Base-by-base conservation (phyloP, 2,329 filamentous ascomycete genomes). In the Penicillium sp. region DNA sequence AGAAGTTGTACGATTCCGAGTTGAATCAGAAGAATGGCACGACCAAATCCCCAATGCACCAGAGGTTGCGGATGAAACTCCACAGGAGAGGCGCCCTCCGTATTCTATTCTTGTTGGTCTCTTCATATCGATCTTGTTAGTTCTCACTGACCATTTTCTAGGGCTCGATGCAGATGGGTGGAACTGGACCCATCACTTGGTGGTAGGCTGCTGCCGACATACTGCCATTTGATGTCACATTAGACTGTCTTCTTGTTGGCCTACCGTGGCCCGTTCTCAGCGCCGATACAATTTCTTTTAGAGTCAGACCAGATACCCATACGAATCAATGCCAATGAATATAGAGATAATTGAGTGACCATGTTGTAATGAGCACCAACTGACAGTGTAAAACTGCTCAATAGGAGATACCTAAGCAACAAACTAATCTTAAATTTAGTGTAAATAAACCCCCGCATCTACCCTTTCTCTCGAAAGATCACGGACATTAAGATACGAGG, bases 1-100 rank as follows among this genome's bases (percentile, higher is more conserved):
- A 69, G 94, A 97, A 77, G 86, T 89, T 67, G 92, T 96, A 29
- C 85, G 93, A 40, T 89, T 97, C 68, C 84, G 91, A 23, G 87
- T 97, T 40, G 86, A 95, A 65, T 84, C 88, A 50, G 94, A 99
- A 76, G 85, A 90, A 64, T 99, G 94, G 92, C 85, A 91, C 59
- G 93, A 97, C 72, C 89, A 96, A 73, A 87, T 89, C 41, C 88
- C 93, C 0, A 82, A 84, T 56, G 86, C 87, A 50, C 84, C 88
- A 36, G 83, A 88, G 61, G 81, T 84, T 15, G 83, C 83, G 39
- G 84, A 89, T 48, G 83, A 84, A 49, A 75, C 81, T 25, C 75
- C 78, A 4, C 76, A 76, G 50, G 82, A 86, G 53, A 85, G 86
- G 65, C 82, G 81, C 59, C 86, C 89, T 5, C 75, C 77, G 7